These are phyloP conservation scores for Solanum acaule DNA, from an alignment of 257 asterid genomes.

Conservation along the genomic window DNA sequence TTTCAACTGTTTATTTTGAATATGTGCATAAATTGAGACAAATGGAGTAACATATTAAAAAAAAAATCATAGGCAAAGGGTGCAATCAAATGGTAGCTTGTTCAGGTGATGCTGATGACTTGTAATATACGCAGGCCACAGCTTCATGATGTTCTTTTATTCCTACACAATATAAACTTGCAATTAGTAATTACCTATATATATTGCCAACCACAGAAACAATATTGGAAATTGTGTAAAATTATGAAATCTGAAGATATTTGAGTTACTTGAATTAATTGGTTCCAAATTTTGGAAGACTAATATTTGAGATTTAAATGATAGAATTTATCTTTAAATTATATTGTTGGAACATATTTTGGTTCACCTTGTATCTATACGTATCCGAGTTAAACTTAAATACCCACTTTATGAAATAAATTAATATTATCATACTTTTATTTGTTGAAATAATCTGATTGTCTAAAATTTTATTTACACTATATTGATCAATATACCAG, in stretches of 20 bases:
- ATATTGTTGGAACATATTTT: background rate
- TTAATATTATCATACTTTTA: background rate
- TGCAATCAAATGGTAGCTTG: background rate
- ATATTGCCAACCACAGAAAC: too few species aligned
- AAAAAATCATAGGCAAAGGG: background rate
- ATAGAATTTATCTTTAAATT: too few species aligned
- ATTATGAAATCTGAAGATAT: background rate
- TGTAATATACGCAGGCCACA: too few species aligned
- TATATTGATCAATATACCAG: background rate
- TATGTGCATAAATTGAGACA: background rate
- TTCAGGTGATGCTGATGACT: background rate
- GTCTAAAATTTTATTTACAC: background rate
- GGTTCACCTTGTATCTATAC: background rate
- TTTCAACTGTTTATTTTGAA: too few species aligned
- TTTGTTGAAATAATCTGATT: background rate
- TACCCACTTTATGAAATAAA: background rate
- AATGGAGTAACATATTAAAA: too few species aligned
- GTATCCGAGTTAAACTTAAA: background rate
- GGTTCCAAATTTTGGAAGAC: background rate
- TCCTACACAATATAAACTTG: too few species aligned
- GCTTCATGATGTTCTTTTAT: too few species aligned
- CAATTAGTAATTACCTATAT: background rate
- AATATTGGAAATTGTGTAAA: background rate
- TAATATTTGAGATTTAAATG: background rate
- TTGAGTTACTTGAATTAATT: background rate